Evolutionary conservation across 2,329 filamentous ascomycete genomes (phyloP).

Genomic region (Capronia epimyces): DNA sequence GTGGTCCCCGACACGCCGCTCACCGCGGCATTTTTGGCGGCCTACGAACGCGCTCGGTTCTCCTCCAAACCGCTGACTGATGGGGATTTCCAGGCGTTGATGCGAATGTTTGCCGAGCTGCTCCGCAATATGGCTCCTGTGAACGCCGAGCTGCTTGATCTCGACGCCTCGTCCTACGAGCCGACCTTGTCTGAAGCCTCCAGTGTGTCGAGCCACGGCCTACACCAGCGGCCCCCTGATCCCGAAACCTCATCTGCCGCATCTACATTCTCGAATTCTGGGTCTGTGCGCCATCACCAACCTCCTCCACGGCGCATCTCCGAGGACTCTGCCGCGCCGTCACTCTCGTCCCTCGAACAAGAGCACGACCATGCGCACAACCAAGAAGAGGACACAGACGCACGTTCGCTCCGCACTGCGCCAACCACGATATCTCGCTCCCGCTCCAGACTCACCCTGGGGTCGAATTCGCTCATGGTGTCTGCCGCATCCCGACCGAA

Average conservation of each 20-base stretch:
- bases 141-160: constrained; percentile 49
- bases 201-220: constrained; percentile 3
- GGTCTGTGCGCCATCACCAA: constrained; percentile 18
- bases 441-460: constrained; percentile 1
- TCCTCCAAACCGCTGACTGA: constrained; percentile 65
- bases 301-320: constrained; percentile 19
- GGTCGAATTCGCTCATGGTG: constrained; percentile 14
- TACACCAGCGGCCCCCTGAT: background rate
- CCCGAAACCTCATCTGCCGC: constrained; percentile 11
- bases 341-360: constrained; percentile 17
- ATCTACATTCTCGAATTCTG: constrained; percentile 18
- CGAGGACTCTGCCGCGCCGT: constrained; percentile 25
- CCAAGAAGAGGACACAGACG: constrained; percentile 8
- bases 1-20: constrained; percentile 53
- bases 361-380: background rate
- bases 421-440: constrained; percentile 12
- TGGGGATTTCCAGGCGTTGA: constrained; percentile 66
- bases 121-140: constrained; percentile 68
- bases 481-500: constrained; percentile 17
- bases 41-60: constrained; percentile 83
- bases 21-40: constrained; percentile 58
- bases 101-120: constrained; percentile 77
- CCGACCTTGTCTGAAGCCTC: constrained; percentile 8
- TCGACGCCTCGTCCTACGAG: constrained; percentile 20
- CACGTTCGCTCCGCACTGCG: constrained; percentile 11